Evolutionary conservation across 148 eudicot genomes (phyloP).

Genomic region (Vaccinium darrowii): DNA sequence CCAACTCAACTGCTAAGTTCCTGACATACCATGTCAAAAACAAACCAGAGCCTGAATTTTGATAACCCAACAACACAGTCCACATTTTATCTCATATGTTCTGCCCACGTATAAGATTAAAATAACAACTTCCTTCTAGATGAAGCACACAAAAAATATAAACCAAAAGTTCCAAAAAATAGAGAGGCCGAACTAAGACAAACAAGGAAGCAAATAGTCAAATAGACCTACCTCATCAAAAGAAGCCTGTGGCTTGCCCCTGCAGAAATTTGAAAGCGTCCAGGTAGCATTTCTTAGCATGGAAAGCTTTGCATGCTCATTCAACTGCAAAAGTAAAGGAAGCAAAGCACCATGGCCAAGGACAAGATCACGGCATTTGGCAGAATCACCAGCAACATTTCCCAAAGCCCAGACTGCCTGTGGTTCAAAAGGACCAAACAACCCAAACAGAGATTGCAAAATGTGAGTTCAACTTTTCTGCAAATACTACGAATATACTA

Average conservation of each 20-base stretch:
- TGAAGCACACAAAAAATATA: not conserved
- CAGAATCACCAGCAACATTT: slow-evolving; percentile 63
- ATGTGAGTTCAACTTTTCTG: not conserved
- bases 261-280: slow-evolving; percentile 54
- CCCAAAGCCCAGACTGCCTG: slow-evolving; percentile 67
- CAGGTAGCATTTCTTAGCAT: slow-evolving; percentile 62
- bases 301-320: slow-evolving; percentile 49
- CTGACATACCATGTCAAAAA: not conserved
- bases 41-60: not conserved
- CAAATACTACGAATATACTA: not conserved
- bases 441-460: not conserved
- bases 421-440: not conserved
- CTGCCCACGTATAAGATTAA: not conserved
- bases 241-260: slow-evolving; percentile 50
- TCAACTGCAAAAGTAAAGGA: slow-evolving; percentile 46
- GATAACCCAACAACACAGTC: not conserved
- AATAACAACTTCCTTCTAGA: not conserved
- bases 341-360: slow-evolving; percentile 44
- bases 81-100: not conserved
- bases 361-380: slow-evolving; percentile 57
- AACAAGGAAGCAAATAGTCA: not conserved
- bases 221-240: slow-evolving; percentile 40
- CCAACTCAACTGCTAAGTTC: not conserved
- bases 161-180: not conserved
- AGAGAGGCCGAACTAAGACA: not conserved